Base-by-base conservation (phyloP, 2,329 filamentous ascomycete species). In the Volutella citrinella region DNA sequence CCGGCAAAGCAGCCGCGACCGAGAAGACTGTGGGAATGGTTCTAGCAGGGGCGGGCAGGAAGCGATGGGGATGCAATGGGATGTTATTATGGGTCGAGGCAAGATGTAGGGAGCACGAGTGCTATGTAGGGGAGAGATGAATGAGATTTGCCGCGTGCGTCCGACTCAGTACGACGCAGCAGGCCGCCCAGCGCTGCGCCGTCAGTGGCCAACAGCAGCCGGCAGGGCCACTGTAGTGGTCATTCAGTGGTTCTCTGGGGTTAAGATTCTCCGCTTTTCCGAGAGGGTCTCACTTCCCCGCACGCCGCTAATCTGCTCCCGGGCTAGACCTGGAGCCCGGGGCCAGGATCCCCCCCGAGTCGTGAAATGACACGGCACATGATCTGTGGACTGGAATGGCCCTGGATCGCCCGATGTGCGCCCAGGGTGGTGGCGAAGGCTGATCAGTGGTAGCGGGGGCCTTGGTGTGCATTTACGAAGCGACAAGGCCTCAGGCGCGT, bases 191-290 rank as follows among this genome's bases (percentile, higher is more conserved):
- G n/a, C n/a, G n/a, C n/a, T n/a, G n/a, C n/a, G n/a, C n/a, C n/a
- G n/a, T n/a, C n/a, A n/a, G n/a, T n/a, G n/a, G n/a, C n/a, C n/a
- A n/a, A n/a, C n/a, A n/a, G n/a, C n/a, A n/a, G n/a, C n/a, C n/a
- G n/a, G n/a, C n/a, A n/a, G n/a, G n/a, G n/a, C n/a, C n/a, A n/a
- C 19, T 15, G 12, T 17, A 19, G 27, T 30, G 27, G 29, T n/a
- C n/a, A 26, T 17, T 30, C 27, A 30, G 20, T 39, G 36, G 28
- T 23, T 31, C 32, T 36, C 40, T 46, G 36, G 40, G 38, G 40
- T 34, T 40, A 47, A 38, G 43, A 38, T 45, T 33, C 42, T 43
- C 50, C 50, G 48, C 50, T 49, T 47, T 52, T 46, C 46, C 44
- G 48, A 52, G 32, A 12, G 32, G 40, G 40, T 46, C 46, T 47